Base-by-base conservation (phyloP, 1,284 basidiomycete genomes). In the Melampsora larici-populina region DNA sequence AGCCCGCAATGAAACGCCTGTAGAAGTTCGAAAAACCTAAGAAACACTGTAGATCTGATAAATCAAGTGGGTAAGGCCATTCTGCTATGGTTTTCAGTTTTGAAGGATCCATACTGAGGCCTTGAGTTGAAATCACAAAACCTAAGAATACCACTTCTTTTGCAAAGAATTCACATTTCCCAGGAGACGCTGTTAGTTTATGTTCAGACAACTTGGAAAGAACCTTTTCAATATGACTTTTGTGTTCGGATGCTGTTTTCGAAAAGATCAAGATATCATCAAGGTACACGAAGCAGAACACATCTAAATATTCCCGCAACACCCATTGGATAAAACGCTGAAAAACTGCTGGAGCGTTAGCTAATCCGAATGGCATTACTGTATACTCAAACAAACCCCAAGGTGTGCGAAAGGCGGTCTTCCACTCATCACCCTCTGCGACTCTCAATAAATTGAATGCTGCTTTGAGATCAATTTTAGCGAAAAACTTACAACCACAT, bases 361-460 rank as follows among this genome's bases (percentile, higher is more conserved):
- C 84, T 6, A 86, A 80, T 0, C 86, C 84, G 68, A 86, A 86
- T 0, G 84, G 84, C 83, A 86, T 84, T 21, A 49, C 48, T 11
- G 13, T 11, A 21, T 49, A 49, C 21, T 49, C 48, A 21, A 49
- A 49, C 11, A 49, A 21, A 11, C 48, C 48, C 11, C 11, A 49
- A 21, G 21, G 13, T 49, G 48, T 49, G 48, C 48, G 21, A 49
- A 49, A 49, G 48, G 48, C 48, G 13, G 21, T 49, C 13, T 11
- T 11, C 48, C 48, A 49, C 21, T 49, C 48, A 49, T 49, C 48
- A 11, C 21, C 48, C 21, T 49, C 21, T 49, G 17, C 18, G 43
- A 7, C 15, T 36, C 13, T 17, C 29, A 31, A 33, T 36, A 17
- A 36, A 31, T 18, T 49, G 48, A 49, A 40, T 1, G 83, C 82